Conservation (phyloP, 352 stramenopile genomes). For the Paralagenidium karlingii region DNA sequence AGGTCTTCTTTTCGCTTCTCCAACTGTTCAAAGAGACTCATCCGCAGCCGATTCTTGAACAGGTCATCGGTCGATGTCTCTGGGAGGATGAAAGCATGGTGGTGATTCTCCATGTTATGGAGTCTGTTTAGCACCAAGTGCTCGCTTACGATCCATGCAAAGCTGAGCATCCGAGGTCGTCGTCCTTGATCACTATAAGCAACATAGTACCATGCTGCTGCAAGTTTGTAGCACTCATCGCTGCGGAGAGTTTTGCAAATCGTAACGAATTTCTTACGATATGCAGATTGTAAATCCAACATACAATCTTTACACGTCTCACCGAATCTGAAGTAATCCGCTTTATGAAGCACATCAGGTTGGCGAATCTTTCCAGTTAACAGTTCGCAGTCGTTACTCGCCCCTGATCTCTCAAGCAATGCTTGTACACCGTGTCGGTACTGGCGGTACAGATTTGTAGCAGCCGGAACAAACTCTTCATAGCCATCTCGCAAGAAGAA, state of each 20-base stretch:
- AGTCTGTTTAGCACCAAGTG: neutral
- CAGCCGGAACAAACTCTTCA: slow-evolving; percentile 20
- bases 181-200: slow-evolving; percentile 31
- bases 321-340: slow-evolving; percentile 68
- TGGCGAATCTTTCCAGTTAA: slow-evolving; percentile 65
- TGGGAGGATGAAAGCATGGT: too few species aligned
- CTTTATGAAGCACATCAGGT: slow-evolving; percentile 34
- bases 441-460: slow-evolving; percentile 36
- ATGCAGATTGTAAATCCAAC: slow-evolving; percentile 24
- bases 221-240: slow-evolving; percentile 21
- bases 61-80: too few species aligned
- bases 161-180: slow-evolving; percentile 29
- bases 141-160: slow-evolving; percentile 60
- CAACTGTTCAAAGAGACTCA: slow-evolving; percentile 44
- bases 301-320: slow-evolving; percentile 60
- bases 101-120: too few species aligned
- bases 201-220: slow-evolving; percentile 58
- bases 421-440: slow-evolving; percentile 43
- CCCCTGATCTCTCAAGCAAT: slow-evolving; percentile 49
- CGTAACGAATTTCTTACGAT: slow-evolving; percentile 30
- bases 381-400: slow-evolving; percentile 46
- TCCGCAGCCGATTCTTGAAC: too few species aligned
- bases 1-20: slow-evolving; percentile 28
- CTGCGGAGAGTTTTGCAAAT: slow-evolving; percentile 7
- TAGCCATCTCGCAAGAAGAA: slow-evolving; percentile 40